Percentiles rank a stretch among this genome's conserved stretches.
These are phyloP conservation scores for Cenchrus americanus DNA, from an alignment of 176 grass and related monocot species.

Conservation along the genomic window DNA sequence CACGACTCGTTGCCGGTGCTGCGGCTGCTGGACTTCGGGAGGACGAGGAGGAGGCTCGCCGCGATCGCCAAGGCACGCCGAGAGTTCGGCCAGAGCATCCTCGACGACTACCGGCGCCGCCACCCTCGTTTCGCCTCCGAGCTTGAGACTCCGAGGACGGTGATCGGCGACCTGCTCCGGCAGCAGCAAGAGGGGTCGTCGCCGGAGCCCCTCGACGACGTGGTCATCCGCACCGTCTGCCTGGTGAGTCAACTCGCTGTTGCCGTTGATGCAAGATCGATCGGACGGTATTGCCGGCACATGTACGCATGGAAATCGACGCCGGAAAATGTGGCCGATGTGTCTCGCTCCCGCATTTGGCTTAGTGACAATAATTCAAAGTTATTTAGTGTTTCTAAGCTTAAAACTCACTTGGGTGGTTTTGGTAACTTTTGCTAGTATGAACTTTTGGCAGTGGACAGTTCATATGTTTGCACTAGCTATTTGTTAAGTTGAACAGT, in stretches of 20 bases:
- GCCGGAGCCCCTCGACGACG: constrained; percentile 61
- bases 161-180: constrained; percentile 59
- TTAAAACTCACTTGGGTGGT: neutral
- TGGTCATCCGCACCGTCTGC: constrained; percentile 56
- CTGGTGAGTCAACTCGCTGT: constrained; percentile 43
- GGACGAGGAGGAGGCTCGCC: constrained; percentile 33
- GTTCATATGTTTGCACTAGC: neutral
- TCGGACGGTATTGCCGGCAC: neutral
- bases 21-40: constrained; percentile 49
- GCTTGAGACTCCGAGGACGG: constrained; percentile 31
- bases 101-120: constrained; percentile 54
- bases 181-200: constrained; percentile 55
- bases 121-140: neutral
- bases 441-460: neutral
- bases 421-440: neutral
- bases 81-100: constrained; percentile 47
- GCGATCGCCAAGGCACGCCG: constrained; percentile 38
- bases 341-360: neutral
- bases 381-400: neutral
- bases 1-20: constrained; percentile 63
- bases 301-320: neutral
- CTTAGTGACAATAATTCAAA: constrained; percentile 13
- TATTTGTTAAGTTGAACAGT: too few species aligned
- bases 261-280: constrained; percentile 14
- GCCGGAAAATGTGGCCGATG: neutral